Base-by-base conservation (phyloP, 2,329 filamentous ascomycete species). In the Coniochaeta sp. region DNA sequence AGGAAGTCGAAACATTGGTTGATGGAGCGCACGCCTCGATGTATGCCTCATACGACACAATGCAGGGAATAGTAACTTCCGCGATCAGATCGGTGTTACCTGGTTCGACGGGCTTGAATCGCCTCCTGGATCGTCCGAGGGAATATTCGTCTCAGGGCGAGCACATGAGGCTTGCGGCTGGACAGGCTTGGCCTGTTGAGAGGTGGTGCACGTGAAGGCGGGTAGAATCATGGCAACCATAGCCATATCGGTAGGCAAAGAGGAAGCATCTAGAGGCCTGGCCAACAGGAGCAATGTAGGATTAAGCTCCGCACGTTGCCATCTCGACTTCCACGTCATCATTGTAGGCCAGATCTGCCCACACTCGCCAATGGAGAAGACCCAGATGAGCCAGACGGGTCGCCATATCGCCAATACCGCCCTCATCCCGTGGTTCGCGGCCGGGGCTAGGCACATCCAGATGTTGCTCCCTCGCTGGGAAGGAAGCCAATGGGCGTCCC, bases 281-380 rank as follows among this genome's bases (percentile, higher is more conserved):
- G 38, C 16, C 17, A 40, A 19, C 17, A n/a, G 38, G 6, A n/a
- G 43, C 43, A 11, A 47, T 47, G 19, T 8, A 3, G 19, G n/a
- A 17, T 52, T 22, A 52, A 28, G 47, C 22, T 17, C 24, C 47
- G 47, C 47, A 52, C 17, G 22, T 52, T 8, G 22, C 12, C 47
- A 52, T 52, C 26, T 52, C 47, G 6, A 52, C 26, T 22, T 52
- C 47, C 5, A 6, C 22, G 24, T 52, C 6, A 9, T 28, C 47
- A n/a, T 34, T 65, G 70, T 96, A 96, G 14, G 89, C 85, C 59
- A 96, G 78, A 1, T 85, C 84, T 1, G 84, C 83, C 91, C 93
- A 98, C 3, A 96, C 89, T 57, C 90, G 84, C 92, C 93, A 97
- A 73, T 97, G 92, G 26, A 98, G 76, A 6, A 95, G 81, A 16